phyloP scores from a whole-genome alignment of 139 green algal species.

The Pleodorina starrii region DNA sequence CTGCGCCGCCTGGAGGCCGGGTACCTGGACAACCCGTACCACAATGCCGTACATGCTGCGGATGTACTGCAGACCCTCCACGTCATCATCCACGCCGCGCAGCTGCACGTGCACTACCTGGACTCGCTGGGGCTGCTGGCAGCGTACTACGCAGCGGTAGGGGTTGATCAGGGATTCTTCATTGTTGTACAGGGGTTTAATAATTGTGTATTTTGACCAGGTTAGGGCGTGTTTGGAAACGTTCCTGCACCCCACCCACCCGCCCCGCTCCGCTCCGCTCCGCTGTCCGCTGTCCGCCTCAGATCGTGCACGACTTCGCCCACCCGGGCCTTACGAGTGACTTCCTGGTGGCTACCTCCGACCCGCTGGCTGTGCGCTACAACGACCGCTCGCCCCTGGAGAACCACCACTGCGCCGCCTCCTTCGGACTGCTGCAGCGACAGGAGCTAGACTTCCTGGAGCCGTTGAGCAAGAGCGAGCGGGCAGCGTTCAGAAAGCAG shows the following conservation, averaged over 20 bases:
- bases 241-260: too few species aligned
- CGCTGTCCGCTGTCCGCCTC: too few species aligned
- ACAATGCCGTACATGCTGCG: constrained; percentile 49
- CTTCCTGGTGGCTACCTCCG: constrained; percentile 60
- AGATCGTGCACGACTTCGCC: constrained; percentile 54
- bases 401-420: constrained; percentile 61
- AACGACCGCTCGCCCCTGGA: constrained; percentile 68
- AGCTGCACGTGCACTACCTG: constrained; percentile 47
- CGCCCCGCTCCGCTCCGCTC: too few species aligned
- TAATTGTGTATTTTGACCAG: too few species aligned
- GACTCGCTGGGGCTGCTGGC: constrained; percentile 57
- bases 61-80: constrained; percentile 66
- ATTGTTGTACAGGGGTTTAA: too few species aligned
- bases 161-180: too few species aligned
- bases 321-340: constrained; percentile 68
- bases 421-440: constrained; percentile 46
- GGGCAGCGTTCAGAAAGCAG: constrained; percentile 15
- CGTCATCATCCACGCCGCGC: constrained; percentile 62
- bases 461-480: background rate
- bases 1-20: constrained; percentile 42
- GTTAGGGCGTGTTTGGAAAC: too few species aligned
- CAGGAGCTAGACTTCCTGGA: constrained; percentile 39
- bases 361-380: constrained; percentile 68
- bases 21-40: constrained; percentile 56
- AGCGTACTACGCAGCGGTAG: constrained; percentile 62